Percentiles rank a stretch among this genome's conserved stretches.
Evolutionary conservation across 768 basidiomycete genomes (phyloP).

Genomic region (Tricholoma matsutake): DNA sequence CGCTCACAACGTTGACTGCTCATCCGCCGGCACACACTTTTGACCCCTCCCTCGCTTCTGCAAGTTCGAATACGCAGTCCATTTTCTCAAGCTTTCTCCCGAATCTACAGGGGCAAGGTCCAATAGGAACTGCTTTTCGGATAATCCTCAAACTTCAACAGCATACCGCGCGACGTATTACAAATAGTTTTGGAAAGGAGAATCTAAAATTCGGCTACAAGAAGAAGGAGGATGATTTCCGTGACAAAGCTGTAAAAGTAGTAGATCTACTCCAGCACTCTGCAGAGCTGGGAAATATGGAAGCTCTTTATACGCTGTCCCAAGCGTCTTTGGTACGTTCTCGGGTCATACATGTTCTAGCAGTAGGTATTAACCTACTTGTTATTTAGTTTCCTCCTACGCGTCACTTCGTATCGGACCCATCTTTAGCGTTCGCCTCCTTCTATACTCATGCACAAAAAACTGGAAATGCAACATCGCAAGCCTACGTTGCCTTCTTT

Average conservation of each 20-base stretch:
- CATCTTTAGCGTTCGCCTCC: conserved; percentile 59
- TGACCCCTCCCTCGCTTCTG: conserved; percentile 47
- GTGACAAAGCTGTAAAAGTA: conserved; percentile 75
- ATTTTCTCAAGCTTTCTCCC: conserved; percentile 67
- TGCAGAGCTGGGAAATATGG: conserved; percentile 69
- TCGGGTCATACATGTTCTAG: not conserved
- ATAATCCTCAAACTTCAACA: conserved; percentile 66
- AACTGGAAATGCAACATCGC: conserved; percentile 85
- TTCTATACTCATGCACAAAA: conserved; percentile 58
- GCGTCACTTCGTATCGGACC: conserved; percentile 57
- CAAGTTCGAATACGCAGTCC: conserved; percentile 42
- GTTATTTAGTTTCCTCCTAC: conserved; percentile 67
- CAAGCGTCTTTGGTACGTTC: conserved; percentile 62
- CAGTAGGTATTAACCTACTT: not conserved
- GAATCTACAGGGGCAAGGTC: conserved; percentile 73
- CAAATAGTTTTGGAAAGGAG: conserved; percentile 39
- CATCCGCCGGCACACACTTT: conserved; percentile 54
- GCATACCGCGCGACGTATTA: conserved; percentile 45
- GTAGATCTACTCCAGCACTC: conserved; percentile 79
- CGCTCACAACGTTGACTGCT: conserved; percentile 62
- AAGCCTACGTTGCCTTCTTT: conserved; percentile 85
- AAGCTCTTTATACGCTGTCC: conserved; percentile 69
- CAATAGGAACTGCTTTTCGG: conserved; percentile 65
- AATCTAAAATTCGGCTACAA: conserved; percentile 39
- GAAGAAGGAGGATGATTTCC: conserved; percentile 64